phyloP scores from a whole-genome alignment of 1,284 basidiomycete genomes.

The Inonotus obliquus region DNA sequence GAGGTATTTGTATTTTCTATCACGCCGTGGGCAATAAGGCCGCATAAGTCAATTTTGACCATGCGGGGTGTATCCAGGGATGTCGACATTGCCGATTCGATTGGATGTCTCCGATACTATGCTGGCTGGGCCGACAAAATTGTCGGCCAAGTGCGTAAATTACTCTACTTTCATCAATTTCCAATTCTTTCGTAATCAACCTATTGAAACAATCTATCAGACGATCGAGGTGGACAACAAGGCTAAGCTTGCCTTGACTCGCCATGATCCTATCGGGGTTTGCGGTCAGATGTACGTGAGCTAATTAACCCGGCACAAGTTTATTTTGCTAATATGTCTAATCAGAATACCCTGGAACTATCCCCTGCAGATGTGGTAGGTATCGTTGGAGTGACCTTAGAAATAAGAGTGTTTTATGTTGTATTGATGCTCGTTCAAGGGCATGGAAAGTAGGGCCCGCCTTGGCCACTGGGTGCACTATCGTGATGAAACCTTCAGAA shows the following conservation, averaged over 20 bases:
- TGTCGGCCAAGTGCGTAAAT: constrained; percentile 38
- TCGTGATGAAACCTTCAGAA: constrained; percentile 93
- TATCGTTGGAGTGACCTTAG: constrained; percentile 7
- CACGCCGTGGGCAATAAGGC: neutral
- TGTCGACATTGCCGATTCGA: constrained; percentile 80
- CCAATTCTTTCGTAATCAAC: neutral
- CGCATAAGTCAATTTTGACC: constrained; percentile 1
- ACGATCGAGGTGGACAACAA: constrained; percentile 79
- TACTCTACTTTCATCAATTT: neutral
- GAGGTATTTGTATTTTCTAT: constrained; percentile 34
- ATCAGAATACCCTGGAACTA: constrained; percentile 88
- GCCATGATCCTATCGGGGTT: constrained; percentile 92
- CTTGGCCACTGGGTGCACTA: constrained; percentile 81
- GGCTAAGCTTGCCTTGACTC: constrained; percentile 79
- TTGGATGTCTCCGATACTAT: constrained; percentile 80
- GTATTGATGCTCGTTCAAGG: constrained; percentile 36
- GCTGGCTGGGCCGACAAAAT: constrained; percentile 64
- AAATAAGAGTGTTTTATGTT: neutral
- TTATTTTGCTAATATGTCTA: constrained; percentile 10
- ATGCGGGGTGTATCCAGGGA: constrained; percentile 44
- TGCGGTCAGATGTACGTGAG: constrained; percentile 78
- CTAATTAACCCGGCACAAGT: constrained; percentile 1
- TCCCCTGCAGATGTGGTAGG: constrained; percentile 85
- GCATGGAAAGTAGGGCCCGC: constrained; percentile 91
- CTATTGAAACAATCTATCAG: constrained; percentile 32